Evolutionary conservation across 768 basidiomycete genomes (phyloP), one percentile per base, ranked within the genome.

Genomic region (Amanita inopinata): DNA sequence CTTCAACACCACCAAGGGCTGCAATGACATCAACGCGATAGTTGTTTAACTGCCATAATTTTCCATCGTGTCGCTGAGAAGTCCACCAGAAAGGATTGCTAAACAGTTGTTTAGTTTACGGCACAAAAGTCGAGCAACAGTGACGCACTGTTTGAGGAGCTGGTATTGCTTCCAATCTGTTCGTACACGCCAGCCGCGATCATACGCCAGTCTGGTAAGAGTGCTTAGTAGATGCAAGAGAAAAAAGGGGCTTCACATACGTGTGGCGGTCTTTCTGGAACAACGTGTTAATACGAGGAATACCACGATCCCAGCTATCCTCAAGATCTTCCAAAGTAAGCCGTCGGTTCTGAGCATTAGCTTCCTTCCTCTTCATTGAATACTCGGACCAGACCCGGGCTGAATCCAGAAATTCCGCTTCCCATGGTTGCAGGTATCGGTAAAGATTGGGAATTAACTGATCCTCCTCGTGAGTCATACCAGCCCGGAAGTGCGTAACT

Each of bases 61-160:
- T 96, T 36, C 89, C 91, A 51, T 94, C 91, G 49, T 96, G 94
- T 4, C 96, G 79, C 57, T 97, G 93, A 5, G 86, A 91, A 5
- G 94, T 98, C 96, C 96, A 99, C 89, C 89, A 92, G 79, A 97
- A 98, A 0, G 94, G 96, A 56, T 96, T 96, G 58, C 84, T 88
- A 50, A n/a, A 3, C 45, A 50, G 40, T 51, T 39, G 41, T 38
- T 19, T 41, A 43, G 44, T 32, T 45, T 33, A 34, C 5, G 19
- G 8, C 49, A 18, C 44, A 40, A 17, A 15, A 44, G 25, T 25
- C 37, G 9, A n/a, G 14, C 25, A 31, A 40, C 44, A 19, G 38
- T 5, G 1, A 67, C 83, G 53, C 49, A 87, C 87, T 91, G 85
- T 60, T 92, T 92, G 45, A 91, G 67, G 6, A 93, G 62, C 54